Evolutionary conservation across 2,329 filamentous ascomycete genomes (phyloP).

Genomic region (Ophiocordyceps camponoti-leonardi): DNA sequence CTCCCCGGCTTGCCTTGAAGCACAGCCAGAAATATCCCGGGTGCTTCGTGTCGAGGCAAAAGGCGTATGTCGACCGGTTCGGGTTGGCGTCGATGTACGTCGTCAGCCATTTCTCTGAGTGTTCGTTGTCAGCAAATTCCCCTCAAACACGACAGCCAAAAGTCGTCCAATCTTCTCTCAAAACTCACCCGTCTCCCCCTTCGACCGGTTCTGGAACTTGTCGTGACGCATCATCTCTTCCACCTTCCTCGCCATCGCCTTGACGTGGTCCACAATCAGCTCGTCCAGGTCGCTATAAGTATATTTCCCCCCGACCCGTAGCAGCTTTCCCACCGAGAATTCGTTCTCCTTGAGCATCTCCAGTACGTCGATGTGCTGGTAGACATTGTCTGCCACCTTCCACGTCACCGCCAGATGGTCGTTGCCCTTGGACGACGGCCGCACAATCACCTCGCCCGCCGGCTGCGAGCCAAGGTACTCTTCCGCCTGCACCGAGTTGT

Average conservation of each 20-base stretch:
- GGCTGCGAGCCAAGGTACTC: conserved; percentile 80
- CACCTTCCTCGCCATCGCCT: conserved; percentile 95
- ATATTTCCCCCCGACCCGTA: conserved; percentile 76
- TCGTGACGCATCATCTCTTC: conserved; percentile 91
- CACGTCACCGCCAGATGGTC: conserved; percentile 94
- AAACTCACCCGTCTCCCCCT: conserved; percentile 65
- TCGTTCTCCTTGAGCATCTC: conserved; percentile 96
- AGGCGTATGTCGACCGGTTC: conserved; percentile 81
- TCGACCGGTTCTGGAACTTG: conserved; percentile 74
- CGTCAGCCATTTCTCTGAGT: conserved; percentile 76
- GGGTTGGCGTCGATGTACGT: conserved; percentile 96
- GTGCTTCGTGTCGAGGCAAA: conserved; percentile 84
- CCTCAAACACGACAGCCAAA: neutral
- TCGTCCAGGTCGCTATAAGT: conserved; percentile 94
- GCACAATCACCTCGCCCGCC: conserved; percentile 81
- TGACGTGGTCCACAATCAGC: conserved; percentile 90
- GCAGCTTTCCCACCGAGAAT: conserved; percentile 73
- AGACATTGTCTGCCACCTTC: conserved; percentile 95
- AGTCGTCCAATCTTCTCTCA: neutral
- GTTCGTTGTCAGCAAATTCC: conserved; percentile 5
- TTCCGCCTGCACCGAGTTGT: conserved; percentile 83
- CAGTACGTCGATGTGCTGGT: conserved; percentile 92
- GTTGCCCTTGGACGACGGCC: conserved; percentile 84
- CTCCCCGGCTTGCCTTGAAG: conserved; percentile 77
- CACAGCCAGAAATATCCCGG: conserved; percentile 91